Conservation (phyloP, 441 rosid species). For the Erodium texanum region DNA sequence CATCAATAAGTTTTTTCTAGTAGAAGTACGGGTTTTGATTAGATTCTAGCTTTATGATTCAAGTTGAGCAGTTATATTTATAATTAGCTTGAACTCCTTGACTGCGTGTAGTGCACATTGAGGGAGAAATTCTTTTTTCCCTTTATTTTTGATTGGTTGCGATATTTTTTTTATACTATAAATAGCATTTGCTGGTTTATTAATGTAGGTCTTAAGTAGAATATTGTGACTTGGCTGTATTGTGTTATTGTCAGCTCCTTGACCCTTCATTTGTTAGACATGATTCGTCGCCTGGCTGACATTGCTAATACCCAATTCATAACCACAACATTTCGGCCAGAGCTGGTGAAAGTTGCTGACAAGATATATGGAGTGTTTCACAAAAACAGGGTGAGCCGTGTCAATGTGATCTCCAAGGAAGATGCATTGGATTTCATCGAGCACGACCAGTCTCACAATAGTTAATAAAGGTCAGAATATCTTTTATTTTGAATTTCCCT, state of each 20-base stretch:
- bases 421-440: constrained; percentile 81
- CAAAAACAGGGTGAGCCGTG: constrained; percentile 84
- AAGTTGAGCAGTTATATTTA: background rate
- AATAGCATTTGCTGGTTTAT: background rate
- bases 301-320: constrained; percentile 83
- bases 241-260: background rate
- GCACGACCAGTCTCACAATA: constrained; percentile 20
- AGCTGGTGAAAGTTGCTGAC: constrained; percentile 96
- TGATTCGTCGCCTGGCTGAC: constrained; percentile 90
- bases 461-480: background rate
- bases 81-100: background rate
- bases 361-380: constrained; percentile 85
- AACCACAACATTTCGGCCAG: constrained; percentile 87
- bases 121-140: background rate
- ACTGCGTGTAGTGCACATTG: background rate
- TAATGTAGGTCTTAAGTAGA: background rate
- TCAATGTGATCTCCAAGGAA: constrained; percentile 62
- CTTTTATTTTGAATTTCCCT: background rate
- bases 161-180: too few relatives aligned
- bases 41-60: background rate
- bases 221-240: background rate
- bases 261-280: constrained; percentile 31
- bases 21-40: background rate
- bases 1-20: background rate
- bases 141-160: background rate